A percentile compares a stretch with the other conserved stretches of the same genome.
phyloP scores from a whole-genome alignment of 192 early-diverging fungal genomes.

The Spizellomyces punctatus region DNA sequence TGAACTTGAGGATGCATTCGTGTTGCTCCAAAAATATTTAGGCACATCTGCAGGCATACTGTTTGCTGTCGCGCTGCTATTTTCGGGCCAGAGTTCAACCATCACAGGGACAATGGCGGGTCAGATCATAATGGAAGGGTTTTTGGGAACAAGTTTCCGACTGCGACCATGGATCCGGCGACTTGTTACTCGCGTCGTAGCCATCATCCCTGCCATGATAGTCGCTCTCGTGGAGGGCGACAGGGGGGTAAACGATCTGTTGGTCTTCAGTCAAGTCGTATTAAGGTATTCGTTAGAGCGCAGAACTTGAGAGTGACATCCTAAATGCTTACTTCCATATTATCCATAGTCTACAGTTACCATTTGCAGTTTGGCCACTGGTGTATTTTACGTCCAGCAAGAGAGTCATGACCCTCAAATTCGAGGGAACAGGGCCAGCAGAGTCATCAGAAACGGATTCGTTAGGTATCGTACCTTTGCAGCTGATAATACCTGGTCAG shows the following conservation, averaged over 20 bases:
- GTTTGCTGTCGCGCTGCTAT: slow-evolving; percentile 77
- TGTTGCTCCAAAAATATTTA: slow-evolving; percentile 58
- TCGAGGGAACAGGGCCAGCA: not conserved
- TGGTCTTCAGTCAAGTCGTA: slow-evolving; percentile 74
- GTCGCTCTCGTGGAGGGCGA: slow-evolving; percentile 67
- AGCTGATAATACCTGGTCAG: not conserved
- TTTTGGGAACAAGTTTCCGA: slow-evolving; percentile 55
- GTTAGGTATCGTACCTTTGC: not conserved
- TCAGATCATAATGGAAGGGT: slow-evolving; percentile 82
- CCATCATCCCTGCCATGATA: slow-evolving; percentile 73
- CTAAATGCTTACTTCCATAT: not conserved
- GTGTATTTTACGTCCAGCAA: slow-evolving; percentile 64
- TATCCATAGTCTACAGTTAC: slow-evolving; percentile 68
- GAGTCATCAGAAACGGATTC: not conserved
- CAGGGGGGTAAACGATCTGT: slow-evolving; percentile 59
- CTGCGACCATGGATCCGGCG: slow-evolving; percentile 68
- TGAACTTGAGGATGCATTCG: slow-evolving; percentile 70
- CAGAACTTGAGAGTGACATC: not conserved
- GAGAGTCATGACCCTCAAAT: slow-evolving; percentile 42
- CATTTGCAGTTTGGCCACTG: slow-evolving; percentile 82
- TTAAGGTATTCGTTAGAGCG: slow-evolving; percentile 57
- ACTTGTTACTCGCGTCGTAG: slow-evolving; percentile 69
- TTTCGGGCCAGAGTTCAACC: slow-evolving; percentile 75
- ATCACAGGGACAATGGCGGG: slow-evolving; percentile 86
- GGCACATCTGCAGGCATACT: slow-evolving; percentile 64